phyloP scores from a whole-genome alignment of 257 asterid genomes.

The Gentiana macrophylla region DNA sequence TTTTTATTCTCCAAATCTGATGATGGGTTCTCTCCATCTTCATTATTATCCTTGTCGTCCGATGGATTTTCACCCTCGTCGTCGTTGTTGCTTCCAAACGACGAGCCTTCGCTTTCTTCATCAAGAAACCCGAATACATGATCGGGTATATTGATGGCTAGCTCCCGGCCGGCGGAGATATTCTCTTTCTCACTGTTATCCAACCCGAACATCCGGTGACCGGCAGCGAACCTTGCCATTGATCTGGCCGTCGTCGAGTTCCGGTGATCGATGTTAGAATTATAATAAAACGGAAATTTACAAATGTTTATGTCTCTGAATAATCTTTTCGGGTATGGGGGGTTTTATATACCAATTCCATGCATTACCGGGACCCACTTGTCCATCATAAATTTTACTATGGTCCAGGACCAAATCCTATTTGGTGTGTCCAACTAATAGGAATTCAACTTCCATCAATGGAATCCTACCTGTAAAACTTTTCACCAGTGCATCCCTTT shows the following conservation, averaged over 20 bases:
- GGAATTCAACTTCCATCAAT: no score
- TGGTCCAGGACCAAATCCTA: no score
- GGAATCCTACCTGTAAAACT: no score
- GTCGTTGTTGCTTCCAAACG: conserved; percentile 21
- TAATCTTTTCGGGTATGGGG: conserved; percentile 1
- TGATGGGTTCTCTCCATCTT: conserved; percentile 26
- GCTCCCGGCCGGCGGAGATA: conserved; percentile 28
- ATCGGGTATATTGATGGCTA: conserved; percentile 48
- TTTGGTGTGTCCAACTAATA: no score
- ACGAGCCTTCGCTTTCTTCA: conserved; percentile 38
- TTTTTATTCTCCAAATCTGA: conserved; percentile 12
- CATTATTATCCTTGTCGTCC: conserved; percentile 21
- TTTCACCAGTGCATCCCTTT: no score
- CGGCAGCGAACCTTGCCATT: conserved; percentile 34
- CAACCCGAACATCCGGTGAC: conserved; percentile 56
- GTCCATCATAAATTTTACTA: conserved; percentile 24
- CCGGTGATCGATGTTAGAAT: neutral
- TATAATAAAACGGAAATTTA: neutral
- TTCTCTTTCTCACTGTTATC: conserved; percentile 31
- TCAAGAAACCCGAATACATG: conserved; percentile 67
- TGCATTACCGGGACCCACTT: conserved; percentile 11
- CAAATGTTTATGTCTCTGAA: conserved; percentile 11
- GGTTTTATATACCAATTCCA: conserved; percentile 10
- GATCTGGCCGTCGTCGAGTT: conserved; percentile 6
- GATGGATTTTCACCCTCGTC: conserved; percentile 9